Percentiles rank a stretch among this genome's conserved stretches.
Conservation (phyloP, 192 early-diverging fungal species). For the Coemansia sp. region DNA sequence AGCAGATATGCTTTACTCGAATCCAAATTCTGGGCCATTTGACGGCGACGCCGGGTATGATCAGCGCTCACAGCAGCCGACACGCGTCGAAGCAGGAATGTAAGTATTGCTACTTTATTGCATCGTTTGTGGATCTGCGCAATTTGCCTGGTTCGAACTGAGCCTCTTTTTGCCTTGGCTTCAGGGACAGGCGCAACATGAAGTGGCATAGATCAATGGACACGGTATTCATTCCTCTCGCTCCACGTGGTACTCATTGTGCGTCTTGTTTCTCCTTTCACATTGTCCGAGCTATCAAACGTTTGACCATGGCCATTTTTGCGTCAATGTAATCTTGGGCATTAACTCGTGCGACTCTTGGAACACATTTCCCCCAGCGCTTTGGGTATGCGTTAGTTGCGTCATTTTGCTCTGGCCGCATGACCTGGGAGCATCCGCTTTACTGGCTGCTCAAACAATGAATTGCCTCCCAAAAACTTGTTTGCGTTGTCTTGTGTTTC, state of each 20-base stretch:
- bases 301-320: neutral
- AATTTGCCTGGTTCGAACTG: neutral
- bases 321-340: neutral
- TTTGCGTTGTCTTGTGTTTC: neutral
- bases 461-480: neutral
- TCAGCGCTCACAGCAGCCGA: slow-evolving; percentile 3
- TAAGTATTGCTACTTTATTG: slow-evolving; percentile 7
- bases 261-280: neutral
- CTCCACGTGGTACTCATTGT: neutral
- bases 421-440: neutral
- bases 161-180: neutral
- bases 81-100: slow-evolving; percentile 9
- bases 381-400: slow-evolving; percentile 5
- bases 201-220: slow-evolving; percentile 3
- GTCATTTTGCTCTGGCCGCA: slow-evolving; percentile 6
- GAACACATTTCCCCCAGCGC: neutral
- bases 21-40: slow-evolving; percentile 3
- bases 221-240: neutral
- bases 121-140: neutral
- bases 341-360: neutral
- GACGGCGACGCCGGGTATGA: neutral
- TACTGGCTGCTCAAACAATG: neutral
- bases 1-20: slow-evolving; percentile 26
- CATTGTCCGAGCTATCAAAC: neutral
- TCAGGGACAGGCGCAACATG: neutral